Conservation (phyloP, 2,329 filamentous ascomycete genomes). For the Claviceps purpurea region DNA sequence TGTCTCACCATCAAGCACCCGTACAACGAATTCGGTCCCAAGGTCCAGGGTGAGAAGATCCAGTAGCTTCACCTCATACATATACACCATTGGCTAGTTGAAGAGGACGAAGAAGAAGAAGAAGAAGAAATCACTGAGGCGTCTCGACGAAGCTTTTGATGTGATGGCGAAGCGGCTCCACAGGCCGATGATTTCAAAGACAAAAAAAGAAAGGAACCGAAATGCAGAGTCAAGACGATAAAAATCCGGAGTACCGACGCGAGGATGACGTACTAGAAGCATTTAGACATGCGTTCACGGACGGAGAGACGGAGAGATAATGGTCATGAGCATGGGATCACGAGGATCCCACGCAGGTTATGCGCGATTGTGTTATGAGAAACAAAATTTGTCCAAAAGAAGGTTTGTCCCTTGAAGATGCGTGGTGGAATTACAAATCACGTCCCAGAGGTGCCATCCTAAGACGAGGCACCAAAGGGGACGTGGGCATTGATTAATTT, state of each 20-base stretch:
- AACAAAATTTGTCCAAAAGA: not conserved
- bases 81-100: not conserved
- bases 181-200: not conserved
- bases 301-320: not conserved
- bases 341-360: not conserved
- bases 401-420: not conserved
- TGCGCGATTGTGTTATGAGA: not conserved
- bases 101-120: too few relatives aligned
- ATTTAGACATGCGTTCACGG: not conserved
- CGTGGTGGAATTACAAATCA: not conserved
- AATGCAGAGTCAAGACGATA: not conserved
- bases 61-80: conserved; percentile 8
- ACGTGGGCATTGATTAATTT: not conserved
- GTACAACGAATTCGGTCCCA: conserved; percentile 29
- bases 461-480: not conserved
- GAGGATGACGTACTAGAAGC: not conserved
- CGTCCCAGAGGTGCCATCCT: not conserved
- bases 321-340: not conserved
- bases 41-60: conserved; percentile 28
- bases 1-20: conserved; percentile 93
- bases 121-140: not conserved
- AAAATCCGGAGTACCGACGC: not conserved
- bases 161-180: not conserved
- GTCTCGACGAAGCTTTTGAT: not conserved
- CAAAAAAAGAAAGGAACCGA: not conserved